Base-by-base conservation (phyloP, 768 basidiomycete genomes). In the Harrya chromipes region DNA sequence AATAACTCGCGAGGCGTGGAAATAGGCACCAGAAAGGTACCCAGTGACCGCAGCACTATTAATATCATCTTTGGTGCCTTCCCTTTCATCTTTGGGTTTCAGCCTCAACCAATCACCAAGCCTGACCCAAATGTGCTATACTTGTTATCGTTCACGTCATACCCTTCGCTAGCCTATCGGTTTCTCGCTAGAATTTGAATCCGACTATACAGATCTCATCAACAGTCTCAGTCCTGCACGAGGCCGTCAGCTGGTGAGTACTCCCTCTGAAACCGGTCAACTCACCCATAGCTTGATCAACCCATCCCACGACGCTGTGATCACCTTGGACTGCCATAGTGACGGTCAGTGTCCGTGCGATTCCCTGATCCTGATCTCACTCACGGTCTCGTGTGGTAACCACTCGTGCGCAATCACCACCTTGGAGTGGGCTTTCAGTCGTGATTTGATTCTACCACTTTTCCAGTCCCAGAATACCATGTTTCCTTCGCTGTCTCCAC, bases 391-490 rank as follows among this genome's bases (percentile, higher is more conserved):
- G 66, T 99, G 94, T 44, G 95, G 97, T 51, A 99, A 71, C 97
- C 97, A 99, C 64, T 91, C 91, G 63, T 99, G 97, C 19, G 92
- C 82, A 60, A 99, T 97, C 44, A 98, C 90, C n/a, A 97, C 95
- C 71, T 97, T 93, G 12, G 80, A 83, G 68, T 98, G 97, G 3
- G 91, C 92, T 55, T 84, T 83, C 47, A 98, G 70, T 34, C 91
- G 77, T 47, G 88, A 92, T 72, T 94, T 91, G 68, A 98, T 94
- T 55, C 91, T 83, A 2, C 94, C 90, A n/a, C 87, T 94, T 73
- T 97, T 98, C 90, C 92, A 99, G 68, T 98, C 97, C 97, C 97
- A 99, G 70, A 97, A 95, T 4, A 97, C 89, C 37, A 99, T 78
- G 66, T 97, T 94, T 9, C 97, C 97, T 58, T 87, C 84, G 10